phyloP scores from a whole-genome alignment of 768 basidiomycete species.

The Tubosaeta sp. region DNA sequence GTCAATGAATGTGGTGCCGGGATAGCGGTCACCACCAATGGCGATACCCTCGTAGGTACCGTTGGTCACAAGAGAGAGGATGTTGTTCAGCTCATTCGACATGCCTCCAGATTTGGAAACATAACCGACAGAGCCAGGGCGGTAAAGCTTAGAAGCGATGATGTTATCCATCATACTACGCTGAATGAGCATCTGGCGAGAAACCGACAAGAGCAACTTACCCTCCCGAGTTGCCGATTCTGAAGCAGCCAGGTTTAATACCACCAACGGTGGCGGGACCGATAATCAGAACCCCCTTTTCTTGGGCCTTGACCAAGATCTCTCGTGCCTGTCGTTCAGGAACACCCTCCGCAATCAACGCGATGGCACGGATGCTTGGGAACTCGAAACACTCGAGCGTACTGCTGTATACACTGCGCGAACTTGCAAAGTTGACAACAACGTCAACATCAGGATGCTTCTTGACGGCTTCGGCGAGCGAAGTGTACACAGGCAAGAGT shows the following conservation, averaged over 20 bases:
- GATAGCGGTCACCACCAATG: conserved; percentile 99
- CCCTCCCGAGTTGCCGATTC: conserved; percentile 99
- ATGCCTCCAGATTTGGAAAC: conserved; percentile 99
- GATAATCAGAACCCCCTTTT: conserved; percentile 86
- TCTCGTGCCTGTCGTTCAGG: conserved; percentile 97
- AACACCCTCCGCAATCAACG: conserved; percentile 97
- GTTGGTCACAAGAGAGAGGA: conserved; percentile 92
- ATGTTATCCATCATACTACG: conserved; percentile 99
- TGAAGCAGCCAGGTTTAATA: conserved; percentile 99
- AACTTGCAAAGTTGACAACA: conserved; percentile 96
- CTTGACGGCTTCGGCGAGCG: conserved; percentile 81
- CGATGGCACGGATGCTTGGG: conserved; percentile 50
- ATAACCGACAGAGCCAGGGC: conserved; percentile 94
- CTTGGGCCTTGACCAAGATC: conserved; percentile 83
- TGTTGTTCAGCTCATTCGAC: conserved; percentile 99
- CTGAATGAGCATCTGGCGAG: conserved; percentile 1
- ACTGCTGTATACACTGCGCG: conserved; percentile 89
- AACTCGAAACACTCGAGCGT: conserved; percentile 85
- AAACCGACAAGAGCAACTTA: conserved; percentile 33
- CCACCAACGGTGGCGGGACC: conserved; percentile 99
- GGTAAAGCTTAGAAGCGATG: conserved; percentile 97
- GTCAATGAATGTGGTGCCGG: conserved; percentile 98
- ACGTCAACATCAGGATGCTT: conserved; percentile 98
- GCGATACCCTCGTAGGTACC: conserved; percentile 99
- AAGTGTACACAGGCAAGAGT: conserved; percentile 94